Conservation (phyloP, 306 rosid species). For the Pachyrhizus erosus region DNA sequence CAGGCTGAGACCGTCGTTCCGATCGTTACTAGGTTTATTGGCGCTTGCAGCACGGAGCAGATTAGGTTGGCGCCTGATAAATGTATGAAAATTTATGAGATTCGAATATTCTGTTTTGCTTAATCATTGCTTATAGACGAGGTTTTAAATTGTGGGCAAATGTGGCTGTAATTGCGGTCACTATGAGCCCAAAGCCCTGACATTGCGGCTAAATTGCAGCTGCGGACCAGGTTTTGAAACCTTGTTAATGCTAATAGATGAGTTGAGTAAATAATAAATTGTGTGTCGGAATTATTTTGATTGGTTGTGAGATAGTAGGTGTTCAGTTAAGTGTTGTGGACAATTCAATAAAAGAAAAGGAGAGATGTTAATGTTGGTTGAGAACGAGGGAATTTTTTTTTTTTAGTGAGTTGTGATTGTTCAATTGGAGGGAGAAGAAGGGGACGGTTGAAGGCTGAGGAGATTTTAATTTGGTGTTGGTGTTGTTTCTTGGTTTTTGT, state of each 20-base stretch:
- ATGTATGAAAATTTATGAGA: constrained; percentile 50
- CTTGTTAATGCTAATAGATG: not conserved
- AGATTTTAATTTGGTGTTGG: not conserved
- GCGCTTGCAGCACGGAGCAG: constrained; percentile 70
- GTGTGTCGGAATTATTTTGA: not conserved
- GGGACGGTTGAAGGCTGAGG: not conserved
- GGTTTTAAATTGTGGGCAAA: not conserved
- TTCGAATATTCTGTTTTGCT: not conserved
- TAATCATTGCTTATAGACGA: not conserved
- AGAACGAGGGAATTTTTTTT: not conserved
- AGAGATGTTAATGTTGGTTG: not conserved
- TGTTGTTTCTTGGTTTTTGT: not conserved
- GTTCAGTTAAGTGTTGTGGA: not conserved
- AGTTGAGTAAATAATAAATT: not conserved
- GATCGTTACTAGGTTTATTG: constrained; percentile 59
- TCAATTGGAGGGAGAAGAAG: not conserved
- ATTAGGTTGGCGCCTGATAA: constrained; percentile 80
- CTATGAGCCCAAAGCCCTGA: not conserved
- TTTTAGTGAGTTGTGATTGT: not conserved
- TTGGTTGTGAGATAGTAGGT: not conserved
- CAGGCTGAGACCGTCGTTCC: constrained; percentile 61
- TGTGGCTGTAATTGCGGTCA: not conserved
- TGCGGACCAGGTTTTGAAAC: not conserved
- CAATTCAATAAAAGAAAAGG: not conserved
- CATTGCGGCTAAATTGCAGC: not conserved